Base-by-base conservation (phyloP, 768 basidiomycete genomes). In the Tricholoma hemisulphureum region DNA sequence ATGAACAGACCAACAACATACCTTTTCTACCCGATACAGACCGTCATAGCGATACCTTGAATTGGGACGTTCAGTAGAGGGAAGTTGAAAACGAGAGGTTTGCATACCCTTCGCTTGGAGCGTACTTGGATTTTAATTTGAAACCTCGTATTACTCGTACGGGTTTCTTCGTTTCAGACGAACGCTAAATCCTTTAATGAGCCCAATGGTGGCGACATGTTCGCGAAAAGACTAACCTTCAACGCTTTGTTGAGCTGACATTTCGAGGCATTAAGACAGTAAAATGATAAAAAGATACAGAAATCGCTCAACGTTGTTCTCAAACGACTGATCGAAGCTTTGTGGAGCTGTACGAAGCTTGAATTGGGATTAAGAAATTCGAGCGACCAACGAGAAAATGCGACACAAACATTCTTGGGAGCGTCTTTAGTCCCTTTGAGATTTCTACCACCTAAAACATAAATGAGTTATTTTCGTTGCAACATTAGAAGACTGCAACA, bases 261-360 rank as follows among this genome's bases (percentile, higher is more conserved):
- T 46, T 51, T 26, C 46, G 31, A 23, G 24, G 16, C 20, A 39
- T 37, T 48, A 18, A 56, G 34, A 59, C 49, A 14, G 2, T 16
- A 20, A 48, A 16, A 23, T 49, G 45, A 26, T 4, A 6, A 57
- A 29, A 45, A 6, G 32, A 9, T 4, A n/a, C n/a, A 26, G 1
- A 28, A 41, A 50, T 46, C 5, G 14, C 41, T 76, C 50, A 59
- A 81, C 81, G 7, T 68, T 70, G 60, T 89, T 82, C 10, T 93
- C 89, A 60, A 94, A 95, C 2, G 77, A 79, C 69, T 96, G 94
- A 68, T 95, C 85, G 51, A 77, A 87, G 62, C 86, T 92, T 69
- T 97, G 95, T 4, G 87, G 88, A 8, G 89, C 95, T 0, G 94
- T 95, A 13, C 95, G 88, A 45, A 96, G 85, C 91, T 93, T 49